These are phyloP conservation scores for Colletotrichum siamense DNA, from an alignment of 2,329 filamentous ascomycete genomes.

Conservation along the genomic window DNA sequence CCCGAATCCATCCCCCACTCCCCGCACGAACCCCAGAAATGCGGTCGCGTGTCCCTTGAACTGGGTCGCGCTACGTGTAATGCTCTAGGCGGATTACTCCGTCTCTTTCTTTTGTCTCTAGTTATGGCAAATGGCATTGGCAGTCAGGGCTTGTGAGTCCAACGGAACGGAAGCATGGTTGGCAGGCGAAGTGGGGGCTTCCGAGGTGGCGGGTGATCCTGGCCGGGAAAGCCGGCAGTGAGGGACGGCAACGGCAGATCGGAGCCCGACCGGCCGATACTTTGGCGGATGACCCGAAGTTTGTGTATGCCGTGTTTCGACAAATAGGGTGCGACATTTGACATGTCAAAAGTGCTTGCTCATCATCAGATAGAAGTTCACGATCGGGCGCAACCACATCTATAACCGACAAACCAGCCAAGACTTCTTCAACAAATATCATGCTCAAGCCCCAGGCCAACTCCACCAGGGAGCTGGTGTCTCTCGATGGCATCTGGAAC, in stretches of 20 bases:
- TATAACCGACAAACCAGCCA: background rate
- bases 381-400: background rate
- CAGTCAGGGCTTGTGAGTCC: background rate
- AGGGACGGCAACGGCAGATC: background rate
- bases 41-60: background rate
- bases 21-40: background rate
- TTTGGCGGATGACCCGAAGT: background rate
- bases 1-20: background rate
- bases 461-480: slow-evolving; percentile 18
- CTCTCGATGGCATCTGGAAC: slow-evolving; percentile 30
- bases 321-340: background rate
- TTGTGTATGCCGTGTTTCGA: background rate
- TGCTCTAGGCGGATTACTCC: background rate
- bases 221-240: background rate
- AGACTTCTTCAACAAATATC: background rate
- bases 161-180: background rate
- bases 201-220: background rate
- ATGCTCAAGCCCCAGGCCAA: slow-evolving; percentile 27
- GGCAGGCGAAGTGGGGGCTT: background rate
- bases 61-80: rapidly evolving
- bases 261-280: background rate
- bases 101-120: background rate
- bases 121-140: background rate
- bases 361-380: background rate
- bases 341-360: background rate